Evolutionary conservation across 768 basidiomycete species (phyloP).

Genomic region (Auricularia auricula-judae): DNA sequence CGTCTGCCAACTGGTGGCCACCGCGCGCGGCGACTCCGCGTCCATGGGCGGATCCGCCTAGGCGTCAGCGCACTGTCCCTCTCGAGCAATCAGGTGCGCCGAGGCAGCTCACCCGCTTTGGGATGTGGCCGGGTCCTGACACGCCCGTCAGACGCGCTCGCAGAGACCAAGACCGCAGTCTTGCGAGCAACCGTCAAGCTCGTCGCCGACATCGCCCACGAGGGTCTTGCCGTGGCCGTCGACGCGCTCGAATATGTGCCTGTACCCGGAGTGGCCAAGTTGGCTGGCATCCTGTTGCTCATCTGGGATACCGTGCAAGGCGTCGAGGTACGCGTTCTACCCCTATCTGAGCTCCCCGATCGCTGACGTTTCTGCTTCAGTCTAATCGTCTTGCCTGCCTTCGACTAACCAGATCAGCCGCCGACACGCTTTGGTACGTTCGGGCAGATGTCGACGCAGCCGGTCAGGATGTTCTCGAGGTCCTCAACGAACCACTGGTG

Average conservation of each 20-base stretch:
- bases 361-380: conserved; percentile 22
- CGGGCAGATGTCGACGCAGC: conserved; percentile 52
- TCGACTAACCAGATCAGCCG: conserved; percentile 63
- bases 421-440: conserved; percentile 53
- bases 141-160: neutral
- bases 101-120: neutral
- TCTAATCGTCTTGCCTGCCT: conserved; percentile 58
- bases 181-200: neutral
- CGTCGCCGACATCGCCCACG: neutral
- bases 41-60: neutral
- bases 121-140: neutral
- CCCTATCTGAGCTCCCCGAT: neutral
- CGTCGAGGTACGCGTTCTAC: conserved; percentile 42
- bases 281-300: conserved; percentile 38
- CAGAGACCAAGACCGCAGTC: neutral
- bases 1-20: neutral
- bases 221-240: neutral
- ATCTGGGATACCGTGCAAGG: conserved; percentile 57
- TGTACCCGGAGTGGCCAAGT: conserved; percentile 41
- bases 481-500: conserved; percentile 38
- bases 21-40: neutral
- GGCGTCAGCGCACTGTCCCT: neutral
- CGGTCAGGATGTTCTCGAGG: conserved; percentile 36
- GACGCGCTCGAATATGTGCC: conserved; percentile 36
- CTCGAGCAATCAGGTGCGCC: neutral